These are phyloP conservation scores for Urostyla sp. DNA, from an alignment of 73 alveolate species.

Conservation along the genomic window DNA sequence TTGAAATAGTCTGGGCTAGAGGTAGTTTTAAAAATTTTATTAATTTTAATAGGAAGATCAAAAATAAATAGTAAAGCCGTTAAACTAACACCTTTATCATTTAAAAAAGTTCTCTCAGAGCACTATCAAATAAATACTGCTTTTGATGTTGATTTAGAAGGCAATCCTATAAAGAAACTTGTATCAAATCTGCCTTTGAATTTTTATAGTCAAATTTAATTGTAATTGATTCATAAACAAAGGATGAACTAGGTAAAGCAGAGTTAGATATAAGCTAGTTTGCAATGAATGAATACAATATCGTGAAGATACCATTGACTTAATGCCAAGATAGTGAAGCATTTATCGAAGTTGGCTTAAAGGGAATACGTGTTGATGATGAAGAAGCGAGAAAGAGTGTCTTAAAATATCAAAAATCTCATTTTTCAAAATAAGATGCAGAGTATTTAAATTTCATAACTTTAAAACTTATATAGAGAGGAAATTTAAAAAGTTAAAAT, in stretches of 20 bases:
- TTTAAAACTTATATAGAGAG: not conserved
- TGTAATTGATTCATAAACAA: conserved; percentile 9
- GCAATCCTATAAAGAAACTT: conserved; percentile 8
- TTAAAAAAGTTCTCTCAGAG: too few relatives aligned
- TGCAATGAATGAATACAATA: conserved; percentile 9
- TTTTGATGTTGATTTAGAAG: not conserved
- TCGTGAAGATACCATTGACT: not conserved
- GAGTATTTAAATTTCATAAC: conserved; percentile 17
- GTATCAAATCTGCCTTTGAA: not conserved
- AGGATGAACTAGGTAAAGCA: conserved; percentile 43
- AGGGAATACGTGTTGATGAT: conserved; percentile 32
- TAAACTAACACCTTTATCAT: too few relatives aligned
- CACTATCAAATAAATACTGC: not conserved
- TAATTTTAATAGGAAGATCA: not conserved
- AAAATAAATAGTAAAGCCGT: too few relatives aligned
- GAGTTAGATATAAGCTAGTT: conserved; percentile 34
- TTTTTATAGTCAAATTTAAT: conserved; percentile 10
- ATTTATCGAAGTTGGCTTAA: conserved; percentile 39
- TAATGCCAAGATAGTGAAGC: conserved; percentile 27
- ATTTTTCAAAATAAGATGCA: not conserved
- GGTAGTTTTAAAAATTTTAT: not conserved
- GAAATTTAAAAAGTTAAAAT: conserved; percentile 31
- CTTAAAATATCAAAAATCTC: not conserved
- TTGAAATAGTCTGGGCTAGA: not conserved
- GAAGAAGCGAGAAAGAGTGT: not conserved